phyloP scores from a whole-genome alignment of 495 filamentous ascomycete species.

The Annulohypoxylon moriforme region DNA sequence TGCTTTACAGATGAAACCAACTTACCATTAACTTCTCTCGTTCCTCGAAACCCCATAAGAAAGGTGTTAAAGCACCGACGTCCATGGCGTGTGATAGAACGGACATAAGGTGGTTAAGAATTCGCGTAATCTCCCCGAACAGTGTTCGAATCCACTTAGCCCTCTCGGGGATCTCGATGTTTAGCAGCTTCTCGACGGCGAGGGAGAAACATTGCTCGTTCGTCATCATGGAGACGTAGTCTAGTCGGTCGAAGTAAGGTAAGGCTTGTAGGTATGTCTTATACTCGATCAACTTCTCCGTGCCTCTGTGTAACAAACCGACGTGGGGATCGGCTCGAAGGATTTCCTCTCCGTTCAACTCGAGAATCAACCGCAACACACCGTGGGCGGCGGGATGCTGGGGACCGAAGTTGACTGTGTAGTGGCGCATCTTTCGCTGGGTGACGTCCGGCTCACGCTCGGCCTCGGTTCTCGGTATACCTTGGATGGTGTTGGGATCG shows the following conservation, averaged over 20 bases:
- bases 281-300: conserved; percentile 99
- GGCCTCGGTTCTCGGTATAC: conserved; percentile 50
- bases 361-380: conserved; percentile 96
- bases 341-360: conserved; percentile 98
- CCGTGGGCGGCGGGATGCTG: conserved; percentile 99
- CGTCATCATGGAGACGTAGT: conserved; percentile 99
- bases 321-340: conserved; percentile 97
- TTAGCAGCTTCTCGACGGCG: conserved; percentile 97
- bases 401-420: conserved; percentile 99
- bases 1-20: conserved; percentile 26
- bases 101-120: conserved; percentile 98
- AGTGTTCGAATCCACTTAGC: conserved; percentile 97
- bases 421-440: conserved; percentile 93
- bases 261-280: conserved; percentile 98
- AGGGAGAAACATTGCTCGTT: conserved; percentile 98
- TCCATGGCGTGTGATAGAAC: conserved; percentile 99
- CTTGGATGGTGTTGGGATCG: conserved; percentile 70
- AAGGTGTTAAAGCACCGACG: conserved; percentile 96
- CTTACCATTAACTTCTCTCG: conserved; percentile 98
- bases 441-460: conserved; percentile 61
- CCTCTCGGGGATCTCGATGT: conserved; percentile 93
- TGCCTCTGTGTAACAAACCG: conserved; percentile 94
- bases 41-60: conserved; percentile 99
- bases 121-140: conserved; percentile 95
- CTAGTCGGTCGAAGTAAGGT: conserved; percentile 98